Percentiles rank a stretch among this genome's conserved stretches.
Conservation (phyloP, 2,329 filamentous ascomycete genomes). For the Daldinia sp. region DNA sequence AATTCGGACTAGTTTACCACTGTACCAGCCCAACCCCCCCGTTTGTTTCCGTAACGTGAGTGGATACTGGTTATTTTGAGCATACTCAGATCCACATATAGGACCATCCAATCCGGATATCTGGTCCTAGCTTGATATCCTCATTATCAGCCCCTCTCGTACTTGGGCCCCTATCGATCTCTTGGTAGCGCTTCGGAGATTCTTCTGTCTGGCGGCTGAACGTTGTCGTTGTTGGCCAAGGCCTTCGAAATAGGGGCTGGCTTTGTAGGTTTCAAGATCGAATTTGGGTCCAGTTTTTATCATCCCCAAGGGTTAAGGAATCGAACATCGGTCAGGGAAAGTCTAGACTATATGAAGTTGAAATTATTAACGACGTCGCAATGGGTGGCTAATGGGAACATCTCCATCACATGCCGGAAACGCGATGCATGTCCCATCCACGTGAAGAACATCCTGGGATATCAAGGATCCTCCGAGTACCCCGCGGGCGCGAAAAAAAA, state of each 20-base stretch:
- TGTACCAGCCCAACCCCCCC: conserved; percentile 1
- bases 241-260: not conserved
- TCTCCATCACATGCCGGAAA: not conserved
- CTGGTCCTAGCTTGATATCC: conserved; percentile 1
- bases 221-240: not conserved
- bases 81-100: conserved; percentile 8
- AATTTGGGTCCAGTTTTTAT: conserved; percentile 8
- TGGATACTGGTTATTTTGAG: conserved; percentile 7
- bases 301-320: not conserved
- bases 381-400: not conserved
- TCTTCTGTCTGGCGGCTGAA: not conserved
- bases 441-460: conserved; percentile 6
- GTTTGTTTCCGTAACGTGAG: conserved; percentile 7
- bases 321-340: not conserved
- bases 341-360: not conserved
- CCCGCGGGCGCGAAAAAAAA: not conserved
- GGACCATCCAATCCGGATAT: not conserved
- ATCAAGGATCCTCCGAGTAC: not conserved
- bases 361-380: not conserved
- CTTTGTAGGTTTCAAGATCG: not conserved
- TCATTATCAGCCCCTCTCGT: conserved; percentile 3
- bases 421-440: not conserved
- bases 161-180: conserved; percentile 2
- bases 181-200: not conserved
- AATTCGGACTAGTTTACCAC: not conserved